Base-by-base conservation (phyloP, 257 asterid species). In the Echites panduratus region DNA sequence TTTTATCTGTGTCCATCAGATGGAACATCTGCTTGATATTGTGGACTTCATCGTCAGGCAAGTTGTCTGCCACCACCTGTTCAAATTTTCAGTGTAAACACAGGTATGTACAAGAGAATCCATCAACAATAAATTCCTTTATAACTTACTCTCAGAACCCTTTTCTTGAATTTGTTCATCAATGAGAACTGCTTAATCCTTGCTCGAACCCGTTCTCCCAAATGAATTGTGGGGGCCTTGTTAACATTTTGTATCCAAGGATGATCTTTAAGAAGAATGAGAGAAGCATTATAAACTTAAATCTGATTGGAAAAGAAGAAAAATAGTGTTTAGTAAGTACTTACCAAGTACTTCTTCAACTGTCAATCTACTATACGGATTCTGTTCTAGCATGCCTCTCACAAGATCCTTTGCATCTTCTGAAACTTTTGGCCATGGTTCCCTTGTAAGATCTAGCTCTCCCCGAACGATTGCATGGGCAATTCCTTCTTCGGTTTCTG, bases 401-500 rank as follows among this genome's bases (percentile, higher is more conserved):
- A 92, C 96, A n/a, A 92, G 87, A 75, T 88, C 78, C 75, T 84
- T 92, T 4, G 97, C 96, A 64, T 81, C 89, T 35, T 85, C 89
- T 26, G 93, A 88, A 49, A 92, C 69, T 82, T 71, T 87, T 26
- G 97, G 96, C 96, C 97, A 92, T 47, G 97, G 97, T 73, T 92
- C 96, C 76, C 89, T 88, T 29, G 77, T 59, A 52, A 92, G 87
- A 68, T 88, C 89, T 78, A 89, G 69, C 58, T 83, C 82, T 41
- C 97, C 93, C 27, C 80, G 61, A 53, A 89, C 89, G 59, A 92
- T 88, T 61, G 97, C 96, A 27, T 90, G 96, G 19, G 96, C 96
- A 63, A 92, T 92, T 53, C 96, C 96, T 82, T 89, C 96, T 84
- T 92, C 97, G 4, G 87, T 88, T 87, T 92, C 97, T 91, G 96